These are phyloP conservation scores for Russula compacta DNA, from an alignment of 768 basidiomycete species.

Conservation along the genomic window DNA sequence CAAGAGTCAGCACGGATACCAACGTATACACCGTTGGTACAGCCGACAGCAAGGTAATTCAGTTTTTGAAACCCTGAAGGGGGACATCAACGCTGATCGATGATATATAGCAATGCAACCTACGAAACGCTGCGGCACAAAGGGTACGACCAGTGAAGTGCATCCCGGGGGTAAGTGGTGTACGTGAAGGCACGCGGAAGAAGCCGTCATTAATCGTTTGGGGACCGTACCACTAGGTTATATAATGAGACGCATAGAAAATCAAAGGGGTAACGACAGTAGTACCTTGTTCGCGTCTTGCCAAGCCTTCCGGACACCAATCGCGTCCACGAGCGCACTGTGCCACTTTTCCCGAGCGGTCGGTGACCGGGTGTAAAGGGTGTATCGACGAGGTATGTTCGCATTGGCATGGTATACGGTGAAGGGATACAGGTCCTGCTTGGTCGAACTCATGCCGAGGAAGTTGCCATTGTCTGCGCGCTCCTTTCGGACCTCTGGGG, in stretches of 20 bases:
- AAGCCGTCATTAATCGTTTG: conserved; percentile 49
- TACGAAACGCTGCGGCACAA: conserved; percentile 57
- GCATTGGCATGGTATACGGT: conserved; percentile 63
- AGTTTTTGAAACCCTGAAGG: conserved; percentile 39
- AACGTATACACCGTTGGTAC: conserved; percentile 61
- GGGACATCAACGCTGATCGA: conserved; percentile 5
- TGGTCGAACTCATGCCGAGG: conserved; percentile 44
- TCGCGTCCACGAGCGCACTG: conserved; percentile 47
- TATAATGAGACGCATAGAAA: background rate
- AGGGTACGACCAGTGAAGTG: conserved; percentile 50
- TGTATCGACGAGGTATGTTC: conserved; percentile 53
- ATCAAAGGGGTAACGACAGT: background rate
- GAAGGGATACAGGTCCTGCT: conserved; percentile 61
- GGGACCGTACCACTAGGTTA: conserved; percentile 55
- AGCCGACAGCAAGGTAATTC: conserved; percentile 55
- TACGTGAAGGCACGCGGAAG: conserved; percentile 41
- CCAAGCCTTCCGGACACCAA: conserved; percentile 52
- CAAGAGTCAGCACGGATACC: conserved; percentile 46
- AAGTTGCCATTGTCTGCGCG: conserved; percentile 48
- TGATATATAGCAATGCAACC: conserved; percentile 20
- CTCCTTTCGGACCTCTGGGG: conserved; percentile 57
- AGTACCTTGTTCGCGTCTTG: conserved; percentile 68
- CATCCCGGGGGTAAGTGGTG: conserved; percentile 23
- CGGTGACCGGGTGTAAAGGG: conserved; percentile 57
- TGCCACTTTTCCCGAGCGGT: conserved; percentile 54